These are phyloP conservation scores for Chlorella sp. DNA, from an alignment of 139 green algal species.

Conservation along the genomic window DNA sequence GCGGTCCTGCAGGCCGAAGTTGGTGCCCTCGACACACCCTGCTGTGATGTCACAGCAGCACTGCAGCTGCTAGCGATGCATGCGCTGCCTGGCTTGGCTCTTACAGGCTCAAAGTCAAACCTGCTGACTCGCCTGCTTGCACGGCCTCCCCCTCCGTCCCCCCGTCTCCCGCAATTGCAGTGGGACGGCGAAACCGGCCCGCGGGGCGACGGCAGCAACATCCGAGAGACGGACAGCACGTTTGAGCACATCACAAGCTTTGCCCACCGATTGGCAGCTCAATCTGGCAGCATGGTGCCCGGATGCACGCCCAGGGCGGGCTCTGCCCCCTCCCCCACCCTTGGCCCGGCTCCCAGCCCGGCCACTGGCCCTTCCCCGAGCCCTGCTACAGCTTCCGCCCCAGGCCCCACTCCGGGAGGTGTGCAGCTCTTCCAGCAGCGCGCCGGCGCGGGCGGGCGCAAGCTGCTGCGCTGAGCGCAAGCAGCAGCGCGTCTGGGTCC, in stretches of 20 bases:
- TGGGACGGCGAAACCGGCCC: slow-evolving; percentile 13
- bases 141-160: background rate
- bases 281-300: background rate
- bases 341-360: background rate
- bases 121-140: background rate
- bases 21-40: no score
- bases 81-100: background rate
- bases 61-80: no score
- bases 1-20: background rate
- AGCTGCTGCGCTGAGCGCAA: background rate
- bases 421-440: background rate
- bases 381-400: background rate
- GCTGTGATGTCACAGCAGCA: no score
- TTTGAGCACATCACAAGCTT: slow-evolving; percentile 17
- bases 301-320: slow-evolving; percentile 8
- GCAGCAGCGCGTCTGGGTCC: background rate
- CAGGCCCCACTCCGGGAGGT: background rate
- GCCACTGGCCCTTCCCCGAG: background rate
- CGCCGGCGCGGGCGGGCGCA: background rate
- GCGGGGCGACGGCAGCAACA: background rate
- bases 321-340: background rate
- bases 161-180: background rate
- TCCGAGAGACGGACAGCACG: background rate
- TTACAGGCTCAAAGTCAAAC: background rate
- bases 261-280: background rate